Base-by-base conservation (phyloP, 1,139 yeast species). In the Geotrichum bryndzae region DNA sequence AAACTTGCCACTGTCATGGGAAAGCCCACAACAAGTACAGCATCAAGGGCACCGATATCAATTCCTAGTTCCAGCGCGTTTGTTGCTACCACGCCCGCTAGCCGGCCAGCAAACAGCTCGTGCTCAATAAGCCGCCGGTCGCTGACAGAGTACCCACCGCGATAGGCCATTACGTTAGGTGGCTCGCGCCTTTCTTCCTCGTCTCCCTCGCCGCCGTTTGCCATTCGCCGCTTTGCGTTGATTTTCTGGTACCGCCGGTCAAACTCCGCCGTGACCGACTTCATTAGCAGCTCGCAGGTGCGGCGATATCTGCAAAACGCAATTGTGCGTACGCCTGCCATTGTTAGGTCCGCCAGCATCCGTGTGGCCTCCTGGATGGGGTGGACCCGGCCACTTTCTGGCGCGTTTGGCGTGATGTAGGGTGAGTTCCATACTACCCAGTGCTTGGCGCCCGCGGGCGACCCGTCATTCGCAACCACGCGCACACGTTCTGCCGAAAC, bases 41-140 rank as follows among this genome's bases (percentile, higher is more conserved):
- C 91, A 74, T 94, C 99, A 59, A 94, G 77, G 29, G 88, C 89
- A 55, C 98, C 96, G 66, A 94, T 87, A 77, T 94, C 99, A 59
- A 94, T 90, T 57, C 99, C 99, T 59, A 94, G 79, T 72, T 94
- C 99, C 63, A 94, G 77, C 0, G 99, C 99, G 74, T 91, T 91
- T 0, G 99, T 95, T 0, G 99, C 96, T 2, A 94, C 84, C 35
- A 95, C 88, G 0, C 97, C 98, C 61, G 87, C 79, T 33, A 94
- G 75, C 60, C 85, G 83, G 0, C 98, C 97, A 63, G 82, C 83
- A 72, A 94, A 95, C 97, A 94, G 90, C 69, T 88, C 90, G 57
- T 81, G 80, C 72, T 94, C 99, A 63, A 94, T 94, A 56, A 84
- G 81, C 66, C 99, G 81, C 66, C 99, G 80, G 71, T 94, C 98